These are phyloP conservation scores for Kitagawia praeruptora DNA, from an alignment of 129 eudicot species.

Conservation along the genomic window DNA sequence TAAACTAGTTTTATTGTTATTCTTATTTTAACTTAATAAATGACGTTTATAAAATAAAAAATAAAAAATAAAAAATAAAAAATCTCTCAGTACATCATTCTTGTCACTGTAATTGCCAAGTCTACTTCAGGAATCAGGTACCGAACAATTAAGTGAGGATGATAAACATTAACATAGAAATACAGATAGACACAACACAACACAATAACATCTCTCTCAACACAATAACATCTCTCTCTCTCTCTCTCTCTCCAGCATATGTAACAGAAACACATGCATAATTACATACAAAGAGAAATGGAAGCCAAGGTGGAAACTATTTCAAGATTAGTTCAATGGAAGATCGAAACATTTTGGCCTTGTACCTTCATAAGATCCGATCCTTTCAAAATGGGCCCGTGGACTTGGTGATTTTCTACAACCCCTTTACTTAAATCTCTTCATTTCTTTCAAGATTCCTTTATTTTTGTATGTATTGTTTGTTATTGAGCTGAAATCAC, in stretches of 20 bases:
- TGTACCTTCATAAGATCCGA: conserved; percentile 1
- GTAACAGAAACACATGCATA: conserved; percentile 1
- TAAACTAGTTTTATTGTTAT: no score
- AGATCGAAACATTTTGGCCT: conserved; percentile 67
- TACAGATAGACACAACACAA: background rate
- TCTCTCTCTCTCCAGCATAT: no score
- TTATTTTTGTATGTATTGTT: background rate
- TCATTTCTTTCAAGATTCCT: background rate
- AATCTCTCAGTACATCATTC: no score
- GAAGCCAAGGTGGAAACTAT: conserved; percentile 82
- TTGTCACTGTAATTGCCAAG: background rate
- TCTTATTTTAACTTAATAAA: no score
- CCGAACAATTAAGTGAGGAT: background rate
- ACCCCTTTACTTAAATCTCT: background rate
- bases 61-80: no score
- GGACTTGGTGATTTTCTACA: background rate
- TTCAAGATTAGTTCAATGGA: conserved; percentile 87
- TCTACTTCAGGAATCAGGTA: no score
- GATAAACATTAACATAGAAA: background rate
- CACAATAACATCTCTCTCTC: no score
- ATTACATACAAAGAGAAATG: conserved; percentile 19
- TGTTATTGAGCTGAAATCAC: background rate
- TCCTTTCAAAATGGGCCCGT: conserved; percentile 6
- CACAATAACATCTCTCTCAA: background rate
- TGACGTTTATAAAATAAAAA: no score